Evolutionary conservation across 805 yeast genomes (phyloP).

Genomic region (Candida silvatica): DNA sequence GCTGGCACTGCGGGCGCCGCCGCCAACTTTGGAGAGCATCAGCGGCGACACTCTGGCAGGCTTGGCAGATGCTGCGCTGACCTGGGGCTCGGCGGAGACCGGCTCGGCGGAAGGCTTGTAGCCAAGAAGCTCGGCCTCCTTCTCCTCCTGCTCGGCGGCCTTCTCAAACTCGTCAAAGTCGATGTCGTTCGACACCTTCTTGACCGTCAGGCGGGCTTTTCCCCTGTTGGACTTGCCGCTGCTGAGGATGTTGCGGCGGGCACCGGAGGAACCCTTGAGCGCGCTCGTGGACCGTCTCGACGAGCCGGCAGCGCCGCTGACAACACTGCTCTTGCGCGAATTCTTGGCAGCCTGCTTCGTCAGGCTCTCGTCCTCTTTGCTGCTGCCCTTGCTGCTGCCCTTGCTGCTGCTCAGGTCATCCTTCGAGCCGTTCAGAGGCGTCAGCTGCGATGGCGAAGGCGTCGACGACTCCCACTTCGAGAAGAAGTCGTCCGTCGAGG

Average conservation of each 20-base stretch:
- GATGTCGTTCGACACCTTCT: constrained; percentile 43
- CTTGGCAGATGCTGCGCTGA: constrained; percentile 5
- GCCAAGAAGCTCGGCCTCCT: constrained; percentile 50
- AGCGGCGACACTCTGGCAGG: constrained; percentile 8
- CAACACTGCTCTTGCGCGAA: neutral
- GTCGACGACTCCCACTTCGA: constrained; percentile 75
- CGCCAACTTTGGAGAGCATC: constrained; percentile 9
- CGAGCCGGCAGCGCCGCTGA: too few species aligned
- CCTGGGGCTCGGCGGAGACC: neutral
- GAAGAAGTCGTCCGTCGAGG: constrained; percentile 75
- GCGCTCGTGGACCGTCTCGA: constrained; percentile 13
- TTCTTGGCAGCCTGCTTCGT: neutral
- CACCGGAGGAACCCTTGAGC: too few species aligned
- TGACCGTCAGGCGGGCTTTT: constrained; percentile 47
- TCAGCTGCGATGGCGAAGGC: constrained; percentile 38
- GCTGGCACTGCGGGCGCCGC: constrained; percentile 1
- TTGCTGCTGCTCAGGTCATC: constrained; percentile 5
- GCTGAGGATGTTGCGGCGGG: constrained; percentile 29
- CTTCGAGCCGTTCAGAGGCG: constrained; percentile 29
- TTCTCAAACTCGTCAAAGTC: constrained; percentile 58
- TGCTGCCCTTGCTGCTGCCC: neutral
- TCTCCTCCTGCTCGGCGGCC: constrained; percentile 77
- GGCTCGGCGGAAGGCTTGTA: constrained; percentile 31
- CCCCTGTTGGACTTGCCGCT: constrained; percentile 43
- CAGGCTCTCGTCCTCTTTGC: neutral